Evolutionary conservation across 306 rosid species (phyloP).

Genomic region (Prunus kanzakura): DNA sequence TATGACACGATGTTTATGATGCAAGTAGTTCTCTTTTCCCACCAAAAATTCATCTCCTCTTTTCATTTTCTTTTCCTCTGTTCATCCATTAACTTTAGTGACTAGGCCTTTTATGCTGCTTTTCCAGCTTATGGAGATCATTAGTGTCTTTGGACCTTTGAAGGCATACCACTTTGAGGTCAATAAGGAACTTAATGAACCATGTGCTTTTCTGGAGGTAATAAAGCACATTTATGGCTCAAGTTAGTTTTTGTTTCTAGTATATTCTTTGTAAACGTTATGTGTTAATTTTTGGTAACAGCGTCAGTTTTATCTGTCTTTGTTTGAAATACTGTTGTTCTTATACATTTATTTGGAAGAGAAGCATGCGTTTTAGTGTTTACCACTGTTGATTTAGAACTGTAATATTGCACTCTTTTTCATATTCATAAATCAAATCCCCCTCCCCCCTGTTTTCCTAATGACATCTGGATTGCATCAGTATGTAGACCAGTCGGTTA

Average conservation of each 20-base stretch:
- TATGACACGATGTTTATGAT: neutral
- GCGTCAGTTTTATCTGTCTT: neutral
- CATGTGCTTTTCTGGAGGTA: slow-evolving; percentile 89
- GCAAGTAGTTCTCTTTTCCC: neutral
- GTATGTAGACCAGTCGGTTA: slow-evolving; percentile 75
- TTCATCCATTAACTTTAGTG: slow-evolving; percentile 1
- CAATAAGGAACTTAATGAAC: slow-evolving; percentile 33
- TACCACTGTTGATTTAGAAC: neutral
- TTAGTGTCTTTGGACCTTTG: slow-evolving; percentile 79
- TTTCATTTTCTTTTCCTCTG: neutral
- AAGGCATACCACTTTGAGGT: slow-evolving; percentile 80
- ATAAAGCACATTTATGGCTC: slow-evolving; percentile 15
- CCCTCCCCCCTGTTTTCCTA: neutral
- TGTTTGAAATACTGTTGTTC: neutral
- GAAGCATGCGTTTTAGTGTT: neutral
- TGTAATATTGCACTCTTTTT: neutral
- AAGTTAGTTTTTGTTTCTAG: neutral
- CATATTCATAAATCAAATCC: neutral
- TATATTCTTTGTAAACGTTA: neutral
- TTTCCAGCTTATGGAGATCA: slow-evolving; percentile 74
- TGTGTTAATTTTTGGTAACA: neutral
- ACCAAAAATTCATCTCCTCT: neutral
- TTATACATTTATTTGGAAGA: neutral
- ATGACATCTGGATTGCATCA: slow-evolving; percentile 41
- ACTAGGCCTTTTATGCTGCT: slow-evolving; percentile 18